Evolutionary conservation across 371 early-diverging fungal species (phyloP), one percentile per base, ranked within the genome.

Genomic region (Mucor velutinosus): DNA sequence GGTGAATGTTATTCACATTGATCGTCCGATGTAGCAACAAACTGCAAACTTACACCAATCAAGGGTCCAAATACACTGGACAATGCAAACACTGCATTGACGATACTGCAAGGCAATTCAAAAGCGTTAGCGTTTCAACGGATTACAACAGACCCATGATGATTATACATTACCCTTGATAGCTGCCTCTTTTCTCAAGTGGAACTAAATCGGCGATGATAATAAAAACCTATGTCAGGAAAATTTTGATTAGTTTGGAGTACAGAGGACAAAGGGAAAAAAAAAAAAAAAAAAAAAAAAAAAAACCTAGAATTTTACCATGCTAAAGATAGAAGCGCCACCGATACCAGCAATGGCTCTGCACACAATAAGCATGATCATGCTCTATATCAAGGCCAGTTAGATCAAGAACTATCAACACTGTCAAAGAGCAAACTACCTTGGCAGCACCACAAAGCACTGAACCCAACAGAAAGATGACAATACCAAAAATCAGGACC

Each of bases 271-370:
- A 87, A 88, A 27, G 86, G 88, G 12, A 92, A 86, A n/a, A n/a
- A n/a, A n/a, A n/a, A n/a, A n/a, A n/a, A n/a, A n/a, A n/a, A n/a
- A n/a, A n/a, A n/a, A n/a, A n/a, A n/a, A n/a, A n/a, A n/a, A n/a
- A n/a, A n/a, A 91, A 37, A 37, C 37, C 91, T 17, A 25, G 10
- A 27, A 14, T n/a, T 14, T 65, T 75, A 73, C 76, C 74, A 73
- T 76, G 6, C 82, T 69, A 41, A 85, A 71, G 47, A 90, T 76
- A 2, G 87, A 90, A 6, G 89, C 87, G 17, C 84, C 92, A 45
- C 93, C 92, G 27, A 86, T 73, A n/a, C 88, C 87, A 17, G 85
- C 76, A 47, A 89, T 67, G 0, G 89, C 91, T 41, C 92, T 82
- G 35, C 74, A 78, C 19, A 86, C 74, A 69, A 92, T 92, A 45